Base-by-base conservation (phyloP, 768 basidiomycete species). In the Leccinum barrowsii region DNA sequence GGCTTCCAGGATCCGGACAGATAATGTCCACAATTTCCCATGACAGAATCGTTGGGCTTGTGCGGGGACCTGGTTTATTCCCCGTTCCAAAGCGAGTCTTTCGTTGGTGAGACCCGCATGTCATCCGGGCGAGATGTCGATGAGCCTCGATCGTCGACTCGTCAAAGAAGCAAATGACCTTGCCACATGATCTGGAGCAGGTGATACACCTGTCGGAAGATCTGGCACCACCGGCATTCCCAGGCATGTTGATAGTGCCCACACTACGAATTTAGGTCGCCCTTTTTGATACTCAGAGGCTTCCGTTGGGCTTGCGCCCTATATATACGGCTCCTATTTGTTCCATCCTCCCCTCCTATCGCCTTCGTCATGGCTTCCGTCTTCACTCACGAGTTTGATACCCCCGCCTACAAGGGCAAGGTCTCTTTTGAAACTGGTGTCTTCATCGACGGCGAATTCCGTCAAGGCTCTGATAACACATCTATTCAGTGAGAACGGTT, bases 361-460 rank as follows among this genome's bases (percentile, higher is more conserved):
- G 40, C 57, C 19, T 48, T 44, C 59, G 68, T 40, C 65, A 82
- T 81, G 81, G 73, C 80, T 7, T 52, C 69, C 42, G 70, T 71
- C 21, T 83, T 79, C 73, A 65, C 68, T 8, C 72, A 86, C 74
- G 70, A 76, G 17, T 87, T 86, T 62, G 71, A 85, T 50, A 81
- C 80, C 7, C 75, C 74, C 44, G 61, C 74, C 59, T 88, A 73
- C 82, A 87, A 83, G 71, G 85, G 84, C n/a, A 75, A 76, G 50
- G 75, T 78, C 19, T 75, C 76, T 6, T 74, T 89, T 60, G 75
- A 76, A 64, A 87, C 88, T 3, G 87, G 89, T 30, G 65, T 91
- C 56, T 92, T 85, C 77, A 89, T 93, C 68, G 77, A 82, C 65
- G 85, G 85, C 62, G 68, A 89, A 70, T 92, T 82, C 65, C 74